Conservation (phyloP, 129 eudicot genomes). For the Pulicaria dysenterica region DNA sequence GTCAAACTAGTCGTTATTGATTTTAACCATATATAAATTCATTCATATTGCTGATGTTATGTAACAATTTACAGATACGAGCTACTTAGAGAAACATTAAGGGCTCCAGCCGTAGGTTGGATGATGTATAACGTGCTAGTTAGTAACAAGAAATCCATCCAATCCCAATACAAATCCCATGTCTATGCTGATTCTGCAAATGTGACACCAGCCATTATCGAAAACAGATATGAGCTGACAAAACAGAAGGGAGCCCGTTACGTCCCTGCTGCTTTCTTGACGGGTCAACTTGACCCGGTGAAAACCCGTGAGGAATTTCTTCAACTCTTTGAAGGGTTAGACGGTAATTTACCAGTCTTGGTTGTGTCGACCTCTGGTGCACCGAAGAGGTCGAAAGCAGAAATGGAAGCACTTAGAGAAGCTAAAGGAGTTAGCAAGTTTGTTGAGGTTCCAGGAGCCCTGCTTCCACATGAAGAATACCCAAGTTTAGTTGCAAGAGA, state of each 20-base stretch:
- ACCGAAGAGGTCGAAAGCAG: constrained; percentile 96
- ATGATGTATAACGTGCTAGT: constrained; percentile 93
- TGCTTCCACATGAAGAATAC: constrained; percentile 94
- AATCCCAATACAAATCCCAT: constrained; percentile 84
- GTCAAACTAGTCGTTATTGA: too few species aligned
- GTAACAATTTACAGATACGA: constrained; percentile 55
- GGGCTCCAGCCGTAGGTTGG: constrained; percentile 98
- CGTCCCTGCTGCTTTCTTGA: constrained; percentile 95
- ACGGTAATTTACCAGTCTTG: constrained; percentile 61
- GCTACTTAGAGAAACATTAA: constrained; percentile 74
- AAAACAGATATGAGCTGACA: constrained; percentile 78
- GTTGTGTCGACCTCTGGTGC: constrained; percentile 72
- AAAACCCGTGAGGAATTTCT: constrained; percentile 77
- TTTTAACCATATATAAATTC: neutral
- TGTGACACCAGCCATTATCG: constrained; percentile 71
- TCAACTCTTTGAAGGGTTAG: constrained; percentile 60
- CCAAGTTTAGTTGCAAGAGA: constrained; percentile 73
- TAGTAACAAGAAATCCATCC: constrained; percentile 82
- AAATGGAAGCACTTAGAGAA: constrained; percentile 89
- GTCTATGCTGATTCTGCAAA: constrained; percentile 81
- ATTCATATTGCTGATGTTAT: constrained; percentile 13
- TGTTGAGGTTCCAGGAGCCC: constrained; percentile 91
- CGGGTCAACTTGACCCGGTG: constrained; percentile 89
- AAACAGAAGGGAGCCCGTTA: constrained; percentile 83
- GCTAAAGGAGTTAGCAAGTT: constrained; percentile 87